Percentiles rank a stretch among this genome's conserved stretches.
phyloP scores from a whole-genome alignment of 208 protist genomes.

The Leishmania braziliensis region DNA sequence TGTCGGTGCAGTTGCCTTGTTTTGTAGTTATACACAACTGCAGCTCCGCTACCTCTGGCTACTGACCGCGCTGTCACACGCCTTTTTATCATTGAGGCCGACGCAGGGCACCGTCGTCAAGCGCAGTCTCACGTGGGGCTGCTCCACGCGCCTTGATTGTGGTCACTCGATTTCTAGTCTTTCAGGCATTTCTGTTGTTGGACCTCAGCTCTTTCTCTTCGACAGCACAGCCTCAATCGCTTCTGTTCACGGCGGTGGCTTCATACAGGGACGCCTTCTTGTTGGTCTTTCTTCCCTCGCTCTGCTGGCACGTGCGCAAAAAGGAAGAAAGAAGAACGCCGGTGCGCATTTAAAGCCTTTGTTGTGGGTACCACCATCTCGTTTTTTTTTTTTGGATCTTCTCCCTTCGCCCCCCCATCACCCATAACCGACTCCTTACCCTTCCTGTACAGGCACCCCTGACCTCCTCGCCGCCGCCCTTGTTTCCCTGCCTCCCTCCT shows the following conservation, averaged over 20 bases:
- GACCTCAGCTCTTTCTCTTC: background rate
- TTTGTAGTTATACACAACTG: background rate
- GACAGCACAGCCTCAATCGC: background rate
- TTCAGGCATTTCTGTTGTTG: background rate
- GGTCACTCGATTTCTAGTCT: background rate
- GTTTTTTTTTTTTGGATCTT: background rate
- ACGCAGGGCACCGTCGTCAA: background rate
- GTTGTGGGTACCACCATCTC: background rate
- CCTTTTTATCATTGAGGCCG: background rate
- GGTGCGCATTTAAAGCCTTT: background rate
- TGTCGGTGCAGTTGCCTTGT: background rate
- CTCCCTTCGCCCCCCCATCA: background rate
- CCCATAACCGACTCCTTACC: background rate
- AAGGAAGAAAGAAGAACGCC: background rate
- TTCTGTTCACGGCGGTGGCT: background rate
- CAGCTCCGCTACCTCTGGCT: background rate
- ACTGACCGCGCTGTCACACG: background rate
- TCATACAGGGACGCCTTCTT: background rate
- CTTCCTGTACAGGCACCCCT: background rate
- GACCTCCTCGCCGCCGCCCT: too few species aligned
- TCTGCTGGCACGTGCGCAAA: background rate
- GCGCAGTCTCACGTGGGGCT: background rate
- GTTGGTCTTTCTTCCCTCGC: background rate
- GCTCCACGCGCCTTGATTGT: background rate
- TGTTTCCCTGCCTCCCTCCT: background rate